A percentile compares a stretch with the other conserved stretches of the same genome.
These are phyloP conservation scores for Fragaria nilgerrensis DNA, from an alignment of 306 rosid genomes.

Conservation along the genomic window DNA sequence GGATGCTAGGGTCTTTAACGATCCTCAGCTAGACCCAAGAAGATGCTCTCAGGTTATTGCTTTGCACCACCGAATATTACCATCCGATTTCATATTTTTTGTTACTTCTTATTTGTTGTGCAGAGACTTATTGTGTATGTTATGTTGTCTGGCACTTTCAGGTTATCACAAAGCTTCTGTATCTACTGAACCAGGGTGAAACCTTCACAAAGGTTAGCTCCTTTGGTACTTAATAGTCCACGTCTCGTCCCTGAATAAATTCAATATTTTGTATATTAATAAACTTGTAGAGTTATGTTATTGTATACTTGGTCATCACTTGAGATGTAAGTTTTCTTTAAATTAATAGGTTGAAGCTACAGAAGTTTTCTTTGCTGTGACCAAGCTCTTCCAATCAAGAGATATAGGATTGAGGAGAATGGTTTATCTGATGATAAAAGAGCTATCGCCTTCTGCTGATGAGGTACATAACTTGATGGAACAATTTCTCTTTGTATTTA, in stretches of 20 bases:
- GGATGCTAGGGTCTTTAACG: slow-evolving; percentile 98
- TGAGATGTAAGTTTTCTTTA: slow-evolving; percentile 18
- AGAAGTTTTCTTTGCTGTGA: slow-evolving; percentile 94
- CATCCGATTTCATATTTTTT: neutral
- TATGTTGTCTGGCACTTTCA: slow-evolving; percentile 26
- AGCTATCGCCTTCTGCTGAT: slow-evolving; percentile 92
- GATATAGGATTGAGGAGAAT: slow-evolving; percentile 97
- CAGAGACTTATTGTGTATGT: slow-evolving; percentile 23
- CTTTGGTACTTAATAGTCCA: neutral
- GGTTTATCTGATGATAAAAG: slow-evolving; percentile 96
- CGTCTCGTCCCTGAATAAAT: neutral
- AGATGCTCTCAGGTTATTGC: slow-evolving; percentile 91
- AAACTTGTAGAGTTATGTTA: slow-evolving; percentile 2
- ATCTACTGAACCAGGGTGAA: slow-evolving; percentile 93
- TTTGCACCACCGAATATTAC: slow-evolving; percentile 6
- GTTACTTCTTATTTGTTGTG: neutral
- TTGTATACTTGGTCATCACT: slow-evolving; percentile 6
- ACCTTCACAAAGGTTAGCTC: slow-evolving; percentile 77
- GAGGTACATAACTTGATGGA: slow-evolving; percentile 52
- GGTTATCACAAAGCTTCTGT: slow-evolving; percentile 95
- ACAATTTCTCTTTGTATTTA: slow-evolving; percentile 18
- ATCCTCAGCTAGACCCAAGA: slow-evolving; percentile 92
- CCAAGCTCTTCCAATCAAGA: slow-evolving; percentile 92
- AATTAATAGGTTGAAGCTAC: slow-evolving; percentile 86
- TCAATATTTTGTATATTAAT: neutral